Conservation (phyloP, 2,329 filamentous ascomycete genomes). For the Diaporthe vexans region DNA sequence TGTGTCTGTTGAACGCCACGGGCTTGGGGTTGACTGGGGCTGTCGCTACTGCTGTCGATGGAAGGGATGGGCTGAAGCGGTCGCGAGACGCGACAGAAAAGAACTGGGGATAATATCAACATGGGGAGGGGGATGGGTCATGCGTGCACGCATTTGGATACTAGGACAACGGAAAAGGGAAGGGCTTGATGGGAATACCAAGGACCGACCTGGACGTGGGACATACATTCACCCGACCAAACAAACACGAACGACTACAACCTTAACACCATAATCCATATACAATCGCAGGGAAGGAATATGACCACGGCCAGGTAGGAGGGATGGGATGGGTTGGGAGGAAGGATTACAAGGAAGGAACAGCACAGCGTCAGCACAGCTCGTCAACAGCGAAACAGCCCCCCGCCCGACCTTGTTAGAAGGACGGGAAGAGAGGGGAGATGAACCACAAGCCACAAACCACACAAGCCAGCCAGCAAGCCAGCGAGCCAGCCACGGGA, state of each 20-base stretch:
- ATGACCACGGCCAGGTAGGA: neutral
- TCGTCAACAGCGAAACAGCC: too few species aligned
- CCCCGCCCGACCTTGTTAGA: neutral
- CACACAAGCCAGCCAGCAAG: neutral
- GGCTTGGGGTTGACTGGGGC: neutral
- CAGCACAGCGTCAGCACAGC: conserved; percentile 3
- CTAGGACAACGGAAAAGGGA: neutral
- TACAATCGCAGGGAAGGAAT: neutral
- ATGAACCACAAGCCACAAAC: neutral
- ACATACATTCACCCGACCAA: neutral
- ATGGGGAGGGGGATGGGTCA: neutral
- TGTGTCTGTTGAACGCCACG: neutral
- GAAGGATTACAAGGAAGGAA: neutral
- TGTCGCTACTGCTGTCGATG: neutral
- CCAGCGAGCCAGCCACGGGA: too few species aligned
- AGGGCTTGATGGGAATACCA: neutral
- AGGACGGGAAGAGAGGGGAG: neutral
- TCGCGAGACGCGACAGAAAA: neutral
- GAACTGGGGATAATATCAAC: neutral
- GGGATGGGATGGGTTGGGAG: neutral
- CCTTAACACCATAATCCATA: neutral
- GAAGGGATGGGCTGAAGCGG: neutral
- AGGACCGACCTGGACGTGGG: neutral
- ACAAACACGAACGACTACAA: neutral
- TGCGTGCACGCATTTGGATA: conserved; percentile 26